Percentiles rank a stretch among this genome's conserved stretches.
phyloP scores from a whole-genome alignment of 2,329 filamentous ascomycete genomes.

The Remersonia thermophila region DNA sequence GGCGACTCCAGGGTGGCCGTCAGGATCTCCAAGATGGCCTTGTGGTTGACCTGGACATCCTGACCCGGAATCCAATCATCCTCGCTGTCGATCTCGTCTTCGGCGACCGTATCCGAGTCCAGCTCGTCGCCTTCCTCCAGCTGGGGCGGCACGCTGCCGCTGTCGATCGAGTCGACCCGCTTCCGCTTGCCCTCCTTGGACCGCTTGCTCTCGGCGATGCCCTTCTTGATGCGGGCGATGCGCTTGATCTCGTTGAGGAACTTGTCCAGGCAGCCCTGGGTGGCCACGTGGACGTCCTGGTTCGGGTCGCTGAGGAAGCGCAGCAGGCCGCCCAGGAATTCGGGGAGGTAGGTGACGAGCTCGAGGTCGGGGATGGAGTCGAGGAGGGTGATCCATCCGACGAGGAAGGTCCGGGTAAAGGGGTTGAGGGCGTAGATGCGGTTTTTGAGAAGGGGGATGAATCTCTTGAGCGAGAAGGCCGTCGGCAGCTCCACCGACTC shows the following conservation, averaged over 20 bases:
- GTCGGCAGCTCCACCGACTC: constrained; percentile 49
- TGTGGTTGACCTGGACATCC: constrained; percentile 88
- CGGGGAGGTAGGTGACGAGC: constrained; percentile 81
- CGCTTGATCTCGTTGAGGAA: constrained; percentile 91
- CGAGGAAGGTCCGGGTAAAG: constrained; percentile 86
- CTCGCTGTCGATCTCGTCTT: constrained; percentile 53
- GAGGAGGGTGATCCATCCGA: constrained; percentile 87
- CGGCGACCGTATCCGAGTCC: constrained; percentile 44
- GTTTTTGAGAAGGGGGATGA: constrained; percentile 88
- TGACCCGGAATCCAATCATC: constrained; percentile 97
- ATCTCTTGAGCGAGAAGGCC: constrained; percentile 80
- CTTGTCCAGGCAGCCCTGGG: constrained; percentile 75
- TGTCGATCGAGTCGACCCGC: constrained; percentile 57
- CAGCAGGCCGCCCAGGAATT: constrained; percentile 79
- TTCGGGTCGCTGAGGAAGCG: constrained; percentile 89
- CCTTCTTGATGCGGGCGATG: constrained; percentile 84
- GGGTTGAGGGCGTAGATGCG: constrained; percentile 90
- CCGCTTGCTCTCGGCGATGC: constrained; percentile 75
- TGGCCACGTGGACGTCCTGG: constrained; percentile 86
- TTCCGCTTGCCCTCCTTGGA: constrained; percentile 57
- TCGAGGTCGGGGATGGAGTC: constrained; percentile 96
- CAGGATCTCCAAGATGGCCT: constrained; percentile 81
- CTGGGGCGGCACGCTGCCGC: constrained; percentile 44
- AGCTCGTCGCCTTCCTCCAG: constrained; percentile 50
- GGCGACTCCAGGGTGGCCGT: constrained; percentile 79